Conservation (phyloP, 179 eudicot species). For the Spergularia azorica region DNA sequence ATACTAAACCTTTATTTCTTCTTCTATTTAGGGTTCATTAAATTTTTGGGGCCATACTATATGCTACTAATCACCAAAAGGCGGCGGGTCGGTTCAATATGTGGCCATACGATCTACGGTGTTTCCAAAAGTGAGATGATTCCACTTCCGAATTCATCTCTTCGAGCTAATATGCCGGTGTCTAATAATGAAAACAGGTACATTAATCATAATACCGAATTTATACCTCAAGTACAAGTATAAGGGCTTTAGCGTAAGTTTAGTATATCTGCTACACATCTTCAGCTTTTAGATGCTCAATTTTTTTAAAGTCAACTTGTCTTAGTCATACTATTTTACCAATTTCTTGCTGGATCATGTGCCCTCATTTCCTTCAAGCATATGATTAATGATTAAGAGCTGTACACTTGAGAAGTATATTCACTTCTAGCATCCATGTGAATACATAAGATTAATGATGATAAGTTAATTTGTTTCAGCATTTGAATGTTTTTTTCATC, state of each 20-base stretch:
- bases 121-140: conserved; percentile 80
- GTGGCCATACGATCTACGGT: conserved; percentile 80
- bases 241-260: not conserved
- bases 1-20: not conserved
- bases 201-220: not conserved
- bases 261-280: not conserved
- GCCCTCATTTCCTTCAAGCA: not conserved
- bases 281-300: conserved; percentile 1
- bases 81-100: conserved; percentile 75
- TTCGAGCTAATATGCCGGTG: conserved; percentile 38
- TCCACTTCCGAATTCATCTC: conserved; percentile 61
- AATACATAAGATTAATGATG: not conserved
- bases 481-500: not conserved
- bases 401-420: not conserved
- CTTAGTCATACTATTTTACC: not conserved
- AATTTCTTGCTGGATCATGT: not conserved
- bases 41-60: conserved; percentile 92
- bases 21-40: conserved; percentile 58
- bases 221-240: not conserved
- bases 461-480: not conserved
- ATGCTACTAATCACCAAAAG: conserved; percentile 85
- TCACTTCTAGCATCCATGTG: not conserved
- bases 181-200: conserved; percentile 77
- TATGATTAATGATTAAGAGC: not conserved
- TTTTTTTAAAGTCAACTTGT: not conserved